phyloP scores from a whole-genome alignment of 805 yeast genomes.

The Hanseniaspora meyeri region DNA sequence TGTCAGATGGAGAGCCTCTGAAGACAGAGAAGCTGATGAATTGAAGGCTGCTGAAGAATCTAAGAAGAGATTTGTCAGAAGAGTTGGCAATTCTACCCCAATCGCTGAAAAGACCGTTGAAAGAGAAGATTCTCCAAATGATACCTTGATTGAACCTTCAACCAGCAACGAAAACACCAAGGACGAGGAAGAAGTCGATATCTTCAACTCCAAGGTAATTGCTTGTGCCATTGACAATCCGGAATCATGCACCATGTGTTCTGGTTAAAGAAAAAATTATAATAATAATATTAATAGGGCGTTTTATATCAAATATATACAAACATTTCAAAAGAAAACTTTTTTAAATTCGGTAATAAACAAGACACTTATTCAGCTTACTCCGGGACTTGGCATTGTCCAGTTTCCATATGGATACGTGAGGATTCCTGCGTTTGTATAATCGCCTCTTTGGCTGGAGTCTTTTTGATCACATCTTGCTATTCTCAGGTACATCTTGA shows the following conservation, averaged over 20 bases:
- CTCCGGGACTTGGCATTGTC: conserved; percentile 40
- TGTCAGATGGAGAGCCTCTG: conserved; percentile 14
- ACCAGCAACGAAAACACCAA: conserved; percentile 30
- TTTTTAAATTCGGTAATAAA: not conserved
- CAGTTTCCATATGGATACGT: conserved; percentile 51
- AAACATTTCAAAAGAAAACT: not conserved
- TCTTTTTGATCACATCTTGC: conserved; percentile 37
- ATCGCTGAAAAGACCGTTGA: not conserved
- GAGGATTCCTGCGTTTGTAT: conserved; percentile 49
- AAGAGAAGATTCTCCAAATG: conserved; percentile 14
- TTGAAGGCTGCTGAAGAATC: conserved; percentile 15
- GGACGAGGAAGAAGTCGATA: conserved; percentile 50
- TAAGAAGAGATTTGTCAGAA: conserved; percentile 14
- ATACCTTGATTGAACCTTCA: conserved; percentile 19
- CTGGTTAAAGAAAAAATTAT: conserved; percentile 46
- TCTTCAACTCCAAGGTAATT: conserved; percentile 81
- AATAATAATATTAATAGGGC: not conserved
- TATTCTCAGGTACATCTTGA: conserved; percentile 41
- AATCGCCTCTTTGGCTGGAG: conserved; percentile 42
- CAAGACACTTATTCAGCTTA: conserved; percentile 17
- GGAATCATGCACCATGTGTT: conserved; percentile 97
- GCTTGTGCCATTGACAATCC: conserved; percentile 97
- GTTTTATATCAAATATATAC: not conserved
- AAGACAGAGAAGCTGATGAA: conserved; percentile 14
- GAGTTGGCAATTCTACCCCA: not conserved